phyloP scores from a whole-genome alignment of 495 filamentous ascomycete species.

The Xylaria acuta region DNA sequence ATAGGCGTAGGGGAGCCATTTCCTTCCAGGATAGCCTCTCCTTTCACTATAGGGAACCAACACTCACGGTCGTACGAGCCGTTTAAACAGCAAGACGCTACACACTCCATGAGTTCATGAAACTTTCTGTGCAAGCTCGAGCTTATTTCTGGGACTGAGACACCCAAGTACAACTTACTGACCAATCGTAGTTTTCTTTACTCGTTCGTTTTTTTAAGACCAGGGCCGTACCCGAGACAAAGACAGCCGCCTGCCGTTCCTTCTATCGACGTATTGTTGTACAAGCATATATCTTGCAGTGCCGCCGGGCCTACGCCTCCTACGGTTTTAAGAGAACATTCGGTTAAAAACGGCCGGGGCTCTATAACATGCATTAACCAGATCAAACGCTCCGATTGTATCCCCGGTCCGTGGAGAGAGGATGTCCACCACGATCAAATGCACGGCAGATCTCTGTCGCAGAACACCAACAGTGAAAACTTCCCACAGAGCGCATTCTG shows the following conservation, averaged over 20 bases:
- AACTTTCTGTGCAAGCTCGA: background rate
- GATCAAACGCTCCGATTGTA: background rate
- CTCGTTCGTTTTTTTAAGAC: background rate
- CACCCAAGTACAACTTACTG: background rate
- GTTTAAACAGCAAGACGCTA: background rate
- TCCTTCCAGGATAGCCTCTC: background rate
- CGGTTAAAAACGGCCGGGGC: background rate
- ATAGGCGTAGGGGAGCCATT: background rate
- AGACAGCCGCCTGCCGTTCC: background rate
- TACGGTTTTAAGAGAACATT: background rate
- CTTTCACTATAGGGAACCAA: background rate
- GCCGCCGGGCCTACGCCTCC: background rate
- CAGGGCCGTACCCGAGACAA: background rate
- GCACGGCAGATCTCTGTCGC: constrained; percentile 18
- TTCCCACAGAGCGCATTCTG: constrained; percentile 2
- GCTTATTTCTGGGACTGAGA: constrained; percentile 9
- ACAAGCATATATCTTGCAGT: background rate
- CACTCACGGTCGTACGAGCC: background rate
- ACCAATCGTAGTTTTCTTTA: background rate
- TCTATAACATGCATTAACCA: background rate
- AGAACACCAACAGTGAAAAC: background rate
- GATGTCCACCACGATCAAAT: constrained; percentile 5
- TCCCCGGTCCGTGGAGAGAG: constrained; percentile 5
- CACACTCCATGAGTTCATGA: background rate
- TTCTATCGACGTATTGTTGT: background rate